A percentile compares a stretch with the other conserved stretches of the same genome.
Conservation (phyloP, 768 basidiomycete genomes). For the Tricholoma saponaceum region DNA sequence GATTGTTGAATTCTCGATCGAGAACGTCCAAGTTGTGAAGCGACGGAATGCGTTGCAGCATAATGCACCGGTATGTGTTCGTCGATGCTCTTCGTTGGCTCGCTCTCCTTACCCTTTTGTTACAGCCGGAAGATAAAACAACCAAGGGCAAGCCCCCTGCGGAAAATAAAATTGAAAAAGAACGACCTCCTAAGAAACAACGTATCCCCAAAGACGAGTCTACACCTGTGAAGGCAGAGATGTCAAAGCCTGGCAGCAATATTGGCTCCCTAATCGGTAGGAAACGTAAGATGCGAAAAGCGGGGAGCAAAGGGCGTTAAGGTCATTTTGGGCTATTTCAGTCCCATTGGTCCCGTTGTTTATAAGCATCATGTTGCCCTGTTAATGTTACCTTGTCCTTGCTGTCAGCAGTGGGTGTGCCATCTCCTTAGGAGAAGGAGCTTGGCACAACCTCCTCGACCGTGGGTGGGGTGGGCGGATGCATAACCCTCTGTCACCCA, state of each 20-base stretch:
- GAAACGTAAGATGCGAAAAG: slow-evolving; percentile 70
- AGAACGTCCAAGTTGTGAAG: slow-evolving; percentile 88
- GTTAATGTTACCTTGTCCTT: too few relatives aligned
- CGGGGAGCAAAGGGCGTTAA: slow-evolving; percentile 20
- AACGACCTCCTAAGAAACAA: slow-evolving; percentile 37
- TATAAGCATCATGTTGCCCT: too few relatives aligned
- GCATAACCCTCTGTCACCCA: too few relatives aligned
- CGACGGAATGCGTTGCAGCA: slow-evolving; percentile 56
- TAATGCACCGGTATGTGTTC: slow-evolving; percentile 23
- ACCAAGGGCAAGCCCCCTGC: slow-evolving; percentile 7
- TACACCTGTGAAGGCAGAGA: slow-evolving; percentile 15
- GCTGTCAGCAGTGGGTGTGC: too few relatives aligned
- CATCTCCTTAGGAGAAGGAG: too few relatives aligned
- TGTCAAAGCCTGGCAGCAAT: slow-evolving; percentile 30
- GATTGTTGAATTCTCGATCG: slow-evolving; percentile 95
- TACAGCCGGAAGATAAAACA: slow-evolving; percentile 9
- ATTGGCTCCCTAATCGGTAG: slow-evolving; percentile 75
- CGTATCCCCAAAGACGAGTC: slow-evolving; percentile 22
- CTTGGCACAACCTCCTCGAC: too few relatives aligned
- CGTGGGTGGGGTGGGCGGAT: too few relatives aligned
- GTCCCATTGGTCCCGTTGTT: too few relatives aligned
- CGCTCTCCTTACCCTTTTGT: background rate
- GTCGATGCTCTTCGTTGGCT: background rate
- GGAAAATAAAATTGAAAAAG: slow-evolving; percentile 24
- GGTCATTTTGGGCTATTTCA: background rate